Base-by-base conservation (phyloP, 345 rosid species). In the Eucalyptus pauciflora region DNA sequence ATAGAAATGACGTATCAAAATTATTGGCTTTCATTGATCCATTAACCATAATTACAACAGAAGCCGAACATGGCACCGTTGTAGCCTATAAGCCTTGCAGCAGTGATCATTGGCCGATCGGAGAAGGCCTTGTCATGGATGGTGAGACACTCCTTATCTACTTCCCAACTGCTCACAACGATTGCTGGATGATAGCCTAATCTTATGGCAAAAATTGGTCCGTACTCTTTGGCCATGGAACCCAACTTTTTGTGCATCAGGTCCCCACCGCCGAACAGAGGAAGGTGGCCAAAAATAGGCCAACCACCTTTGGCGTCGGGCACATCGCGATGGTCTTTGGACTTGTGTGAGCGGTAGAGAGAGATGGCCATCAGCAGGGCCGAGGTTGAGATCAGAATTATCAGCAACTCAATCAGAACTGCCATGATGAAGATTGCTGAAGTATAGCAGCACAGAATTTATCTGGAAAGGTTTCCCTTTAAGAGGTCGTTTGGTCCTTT, bases 261-360 rank as follows among this genome's bases (percentile, higher is more conserved):
- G 67, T 92, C 88, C 17, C 60, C 25, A 51, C 89, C 88, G 7
- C 88, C 88, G 4, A 92, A 87, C 81, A 93, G 92, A 85, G 89
- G 93, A 89, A 90, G 50, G 85, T 93, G 94, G 11, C 94, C 95
- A 18, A 92, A 89, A 13, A 92, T n/a, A 46, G 93, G 95, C 92
- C 92, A 92, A 12, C 92, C 90, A 15, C 94, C 92, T 4, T 86
- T 49, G 1, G 88, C 94, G 76, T 91, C 90, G 5, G 93, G 93
- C 25, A 80, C 91, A 14, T 51, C 79, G 85, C 87, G 50, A 13
- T 14, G 71, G 18, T 62, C 18, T 62, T 62, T 62, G 71, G 71
- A 62, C 7, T 6, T 13, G 18, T 13, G 33, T 62, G 33, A 62
- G 29, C 71, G 71, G 71, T 62, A 29, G 31, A 62, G 33, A 29